Base-by-base conservation (phyloP, 2,329 filamentous ascomycete species). In the Fusarium sp. region DNA sequence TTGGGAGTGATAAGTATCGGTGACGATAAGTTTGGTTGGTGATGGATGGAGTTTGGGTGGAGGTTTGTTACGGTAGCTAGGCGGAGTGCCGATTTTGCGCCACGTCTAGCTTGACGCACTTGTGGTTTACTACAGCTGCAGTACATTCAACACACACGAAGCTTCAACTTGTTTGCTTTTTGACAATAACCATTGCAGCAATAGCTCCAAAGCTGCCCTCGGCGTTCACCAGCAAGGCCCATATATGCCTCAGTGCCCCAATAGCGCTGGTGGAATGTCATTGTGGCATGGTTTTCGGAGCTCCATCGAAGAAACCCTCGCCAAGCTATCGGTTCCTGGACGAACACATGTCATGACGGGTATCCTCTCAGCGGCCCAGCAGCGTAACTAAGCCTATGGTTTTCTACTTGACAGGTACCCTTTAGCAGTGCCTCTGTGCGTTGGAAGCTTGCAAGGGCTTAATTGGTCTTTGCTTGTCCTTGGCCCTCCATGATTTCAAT, bases 241-340 rank as follows among this genome's bases (percentile, higher is more conserved):
- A 33, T 49, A 62, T 62, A 42, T 63, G 27, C 46, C 60, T 62
- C 57, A 58, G 40, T 53, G 55, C 49, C 44, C 55, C 57, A 46
- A 66, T 51, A 24, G n/a, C 55, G 27, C 33, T 42, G 27, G 31
- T 36, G 40, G 70, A 29, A 69, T 67, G 62, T 46, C 62, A 68
- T 71, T 55, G 40, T 61, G 61, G 65, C 56, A 75, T 56, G 69
- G 38, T 57, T 40, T 40, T 57, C 35, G 17, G 33, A 42, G 55
- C 65, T 42, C 66, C 44, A 46, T 33, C 36, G 53, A 40, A 20
- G 6, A 36, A 67, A 46, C 38, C 59, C 53, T 62, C 58, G 64
- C 55, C 67, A 66, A 71, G 49, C 33, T 35, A 42, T 69, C 60
- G 49, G 62, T 69, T 73, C 73, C 67, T 66, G 67, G 61, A n/a